Evolutionary conservation across 345 rosid species (phyloP).

Genomic region (Schrenkiella parvula): DNA sequence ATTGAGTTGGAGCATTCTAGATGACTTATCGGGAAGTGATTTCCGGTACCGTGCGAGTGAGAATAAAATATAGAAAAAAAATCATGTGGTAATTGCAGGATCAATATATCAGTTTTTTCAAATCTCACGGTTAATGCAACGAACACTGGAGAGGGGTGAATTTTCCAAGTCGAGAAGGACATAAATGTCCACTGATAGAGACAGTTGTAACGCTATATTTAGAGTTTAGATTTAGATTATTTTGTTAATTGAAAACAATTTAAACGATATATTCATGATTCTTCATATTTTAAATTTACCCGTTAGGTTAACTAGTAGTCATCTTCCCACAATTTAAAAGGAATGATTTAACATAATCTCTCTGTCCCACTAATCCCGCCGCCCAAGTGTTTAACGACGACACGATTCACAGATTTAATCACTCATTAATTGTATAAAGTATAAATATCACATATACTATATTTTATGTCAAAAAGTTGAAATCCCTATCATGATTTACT

Average conservation of each 20-base stretch:
- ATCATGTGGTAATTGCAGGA: too few relatives aligned
- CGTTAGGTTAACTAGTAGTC: neutral
- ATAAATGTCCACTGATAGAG: too few relatives aligned
- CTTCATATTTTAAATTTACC: neutral
- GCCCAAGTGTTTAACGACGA: conserved; percentile 23
- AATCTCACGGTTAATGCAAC: too few relatives aligned
- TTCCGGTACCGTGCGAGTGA: too few relatives aligned
- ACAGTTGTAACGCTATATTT: too few relatives aligned
- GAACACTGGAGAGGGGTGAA: too few relatives aligned
- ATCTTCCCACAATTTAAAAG: neutral
- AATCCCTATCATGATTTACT: conserved; percentile 4
- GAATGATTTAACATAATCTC: conserved; percentile 3
- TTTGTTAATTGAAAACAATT: neutral
- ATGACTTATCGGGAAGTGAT: too few relatives aligned
- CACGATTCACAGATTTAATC: conserved; percentile 21
- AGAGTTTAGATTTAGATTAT: neutral
- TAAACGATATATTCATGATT: neutral
- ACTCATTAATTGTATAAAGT: neutral
- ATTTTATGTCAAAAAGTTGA: conserved; percentile 20
- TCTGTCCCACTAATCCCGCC: conserved; percentile 23
- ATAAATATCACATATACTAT: neutral
- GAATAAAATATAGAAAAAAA: too few relatives aligned
- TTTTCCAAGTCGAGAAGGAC: too few relatives aligned
- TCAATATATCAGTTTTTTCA: too few relatives aligned
- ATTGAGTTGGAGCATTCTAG: too few relatives aligned